Conservation (phyloP, 2,329 filamentous ascomycete genomes). For the Niveomyces coronatus region DNA sequence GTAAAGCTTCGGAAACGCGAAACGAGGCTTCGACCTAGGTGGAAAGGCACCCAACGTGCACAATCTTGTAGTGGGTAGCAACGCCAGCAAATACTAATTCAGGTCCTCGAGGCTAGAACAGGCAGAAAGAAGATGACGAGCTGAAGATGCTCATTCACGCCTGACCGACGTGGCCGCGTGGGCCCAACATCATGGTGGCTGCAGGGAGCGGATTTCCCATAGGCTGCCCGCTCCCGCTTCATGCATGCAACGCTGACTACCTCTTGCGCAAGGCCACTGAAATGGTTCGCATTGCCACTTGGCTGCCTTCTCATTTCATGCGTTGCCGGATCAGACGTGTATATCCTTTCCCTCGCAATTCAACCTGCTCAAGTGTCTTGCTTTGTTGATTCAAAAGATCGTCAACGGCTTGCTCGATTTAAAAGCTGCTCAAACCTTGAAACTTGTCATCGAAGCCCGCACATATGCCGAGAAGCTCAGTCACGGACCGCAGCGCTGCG, state of each 20-base stretch:
- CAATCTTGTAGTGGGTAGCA: background rate
- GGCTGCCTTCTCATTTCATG: background rate
- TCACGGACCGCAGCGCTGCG: background rate
- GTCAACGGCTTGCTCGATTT: background rate
- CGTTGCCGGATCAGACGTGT: background rate
- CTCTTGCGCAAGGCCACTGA: background rate
- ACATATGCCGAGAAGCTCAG: background rate
- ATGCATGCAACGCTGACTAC: background rate
- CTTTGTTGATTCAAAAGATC: background rate
- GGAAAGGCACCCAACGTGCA: background rate
- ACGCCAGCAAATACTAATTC: background rate
- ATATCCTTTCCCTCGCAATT: background rate
- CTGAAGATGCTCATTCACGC: background rate
- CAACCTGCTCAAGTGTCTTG: background rate
- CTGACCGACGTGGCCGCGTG: constrained; percentile 1
- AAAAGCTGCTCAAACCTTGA: background rate
- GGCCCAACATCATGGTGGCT: background rate
- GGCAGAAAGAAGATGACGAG: background rate
- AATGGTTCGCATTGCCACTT: background rate
- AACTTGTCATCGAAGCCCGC: background rate
- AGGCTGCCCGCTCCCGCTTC: background rate
- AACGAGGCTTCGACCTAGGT: background rate
- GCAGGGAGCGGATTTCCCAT: background rate
- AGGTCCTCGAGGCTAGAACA: background rate
- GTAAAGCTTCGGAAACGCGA: background rate